Evolutionary conservation across 2,329 filamentous ascomycete genomes (phyloP), one percentile per base, ranked within the genome.

Genomic region (Allantophomopsis cytisporea): DNA sequence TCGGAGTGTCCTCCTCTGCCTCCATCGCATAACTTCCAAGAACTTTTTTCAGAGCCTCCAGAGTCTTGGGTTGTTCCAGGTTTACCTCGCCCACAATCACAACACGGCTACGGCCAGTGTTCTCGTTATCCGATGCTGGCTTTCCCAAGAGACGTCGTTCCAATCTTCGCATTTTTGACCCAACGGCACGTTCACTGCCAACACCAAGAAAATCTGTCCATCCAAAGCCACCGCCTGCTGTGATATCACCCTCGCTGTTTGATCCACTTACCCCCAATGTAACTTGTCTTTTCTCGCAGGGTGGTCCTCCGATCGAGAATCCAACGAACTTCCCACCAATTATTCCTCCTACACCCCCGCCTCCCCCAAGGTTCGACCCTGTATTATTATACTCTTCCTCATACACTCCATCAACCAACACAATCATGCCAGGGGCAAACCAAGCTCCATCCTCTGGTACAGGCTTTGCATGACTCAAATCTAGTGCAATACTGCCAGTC

Each of bases 201-300:
- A 91, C 74, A 5, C 89, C 91, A 2, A 96, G 67, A 54, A 96
- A 98, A 58, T 96, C 91, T 39, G 94, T 87, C 88, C 91, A 98
- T 34, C 91, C 91, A 54, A 96, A 95, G 1, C 84, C 85, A 42
- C 83, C 83, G 20, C 80, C 81, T 33, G 83, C 75, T 31, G 73
- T 77, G 44, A 74, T 66, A 18, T 59, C 56, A 43, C 74, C 71
- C 15, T 65, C 61, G 10, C 69, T 68, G 34, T 55, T 50, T n/a
- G 68, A 66, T 16, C 77, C 72, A 13, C 68, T 71, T 40, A 68
- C 73, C 8, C 88, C 88, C 3, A 95, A 65, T 0, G 87, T 91
- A 11, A 76, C 72, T 37, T 80, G 77, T 31, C 91, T 74, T 53
- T 83, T 80, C 62, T 98, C 91, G 48, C 85, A 89, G 0, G 89